phyloP scores from a whole-genome alignment of 768 basidiomycete species.

The Mycena rosella region DNA sequence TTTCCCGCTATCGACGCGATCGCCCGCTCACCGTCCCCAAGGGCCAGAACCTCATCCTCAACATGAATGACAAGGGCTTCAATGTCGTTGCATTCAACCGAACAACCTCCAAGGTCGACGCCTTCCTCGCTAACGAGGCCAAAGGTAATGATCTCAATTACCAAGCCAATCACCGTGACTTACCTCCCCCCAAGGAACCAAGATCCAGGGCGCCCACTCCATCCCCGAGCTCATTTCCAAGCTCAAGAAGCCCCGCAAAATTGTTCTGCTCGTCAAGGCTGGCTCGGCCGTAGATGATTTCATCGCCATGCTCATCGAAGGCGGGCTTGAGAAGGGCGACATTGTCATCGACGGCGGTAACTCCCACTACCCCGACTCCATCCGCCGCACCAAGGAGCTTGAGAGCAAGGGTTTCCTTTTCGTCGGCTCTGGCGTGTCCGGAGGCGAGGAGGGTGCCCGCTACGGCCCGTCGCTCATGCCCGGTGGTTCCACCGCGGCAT shows the following conservation, averaged over 20 bases:
- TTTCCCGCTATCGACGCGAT: conserved; percentile 38
- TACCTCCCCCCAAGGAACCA: conserved; percentile 75
- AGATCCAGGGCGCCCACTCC: conserved; percentile 94
- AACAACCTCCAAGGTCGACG: conserved; percentile 95
- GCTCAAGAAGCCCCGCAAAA: conserved; percentile 96
- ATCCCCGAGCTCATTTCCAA: conserved; percentile 91
- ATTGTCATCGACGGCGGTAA: conserved; percentile 99
- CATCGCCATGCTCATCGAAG: conserved; percentile 84
- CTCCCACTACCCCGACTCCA: conserved; percentile 98
- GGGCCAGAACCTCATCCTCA: conserved; percentile 97
- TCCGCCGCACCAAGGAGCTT: conserved; percentile 93
- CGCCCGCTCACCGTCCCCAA: conserved; percentile 47
- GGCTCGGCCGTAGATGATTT: conserved; percentile 96
- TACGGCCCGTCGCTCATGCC: conserved; percentile 99
- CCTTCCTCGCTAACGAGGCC: conserved; percentile 96
- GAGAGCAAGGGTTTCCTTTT: conserved; percentile 96
- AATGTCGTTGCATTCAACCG: conserved; percentile 98
- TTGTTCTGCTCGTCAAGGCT: conserved; percentile 98
- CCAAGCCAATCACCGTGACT: conserved; percentile 31
- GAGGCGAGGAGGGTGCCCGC: conserved; percentile 99
- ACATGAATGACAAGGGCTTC: conserved; percentile 99
- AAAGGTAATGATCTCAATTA: conserved; percentile 75
- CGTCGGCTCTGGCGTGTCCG: conserved; percentile 98
- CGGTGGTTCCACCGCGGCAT: conserved; percentile 93
- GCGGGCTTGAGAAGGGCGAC: conserved; percentile 93